A percentile compares a stretch with the other conserved stretches of the same genome.
Evolutionary conservation across 2,329 filamentous ascomycete genomes (phyloP).

Genomic region (Ophiostoma pallidulum): DNA sequence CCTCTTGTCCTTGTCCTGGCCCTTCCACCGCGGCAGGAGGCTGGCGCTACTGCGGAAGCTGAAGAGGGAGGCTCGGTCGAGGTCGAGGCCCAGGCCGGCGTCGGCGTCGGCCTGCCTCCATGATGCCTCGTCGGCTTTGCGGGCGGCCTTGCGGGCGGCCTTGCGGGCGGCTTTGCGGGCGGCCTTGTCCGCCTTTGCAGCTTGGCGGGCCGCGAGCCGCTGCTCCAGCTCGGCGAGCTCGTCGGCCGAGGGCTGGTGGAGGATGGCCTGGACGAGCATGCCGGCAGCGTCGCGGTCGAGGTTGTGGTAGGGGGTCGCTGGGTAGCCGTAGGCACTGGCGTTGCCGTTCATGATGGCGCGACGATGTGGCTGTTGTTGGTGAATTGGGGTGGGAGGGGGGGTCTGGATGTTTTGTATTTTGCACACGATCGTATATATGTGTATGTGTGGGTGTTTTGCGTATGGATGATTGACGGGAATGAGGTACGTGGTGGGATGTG

Average conservation of each 20-base stretch:
- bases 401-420: too few species aligned
- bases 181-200: slow-evolving; percentile 3
- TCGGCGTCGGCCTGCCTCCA: slow-evolving; percentile 1
- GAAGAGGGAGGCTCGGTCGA: slow-evolving; percentile 20
- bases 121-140: not conserved
- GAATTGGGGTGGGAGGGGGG: too few species aligned
- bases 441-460: too few species aligned
- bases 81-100: slow-evolving; percentile 5
- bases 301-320: not conserved
- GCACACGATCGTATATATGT: too few species aligned
- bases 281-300: slow-evolving; percentile 3
- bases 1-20: slow-evolving; percentile 3
- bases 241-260: slow-evolving; percentile 3
- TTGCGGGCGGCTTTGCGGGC: not conserved
- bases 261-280: slow-evolving; percentile 5
- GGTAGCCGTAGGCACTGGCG: not conserved
- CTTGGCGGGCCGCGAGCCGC: slow-evolving; percentile 2
- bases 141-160: not conserved
- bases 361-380: too few species aligned
- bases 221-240: slow-evolving; percentile 8
- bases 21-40: slow-evolving; percentile 13
- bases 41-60: slow-evolving; percentile 16
- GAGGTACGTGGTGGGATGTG: too few species aligned
- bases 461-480: too few species aligned
- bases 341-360: not conserved